Evolutionary conservation across 2,329 filamentous ascomycete genomes (phyloP), one percentile per base, ranked within the genome.

Genomic region (Xylaria sp.): DNA sequence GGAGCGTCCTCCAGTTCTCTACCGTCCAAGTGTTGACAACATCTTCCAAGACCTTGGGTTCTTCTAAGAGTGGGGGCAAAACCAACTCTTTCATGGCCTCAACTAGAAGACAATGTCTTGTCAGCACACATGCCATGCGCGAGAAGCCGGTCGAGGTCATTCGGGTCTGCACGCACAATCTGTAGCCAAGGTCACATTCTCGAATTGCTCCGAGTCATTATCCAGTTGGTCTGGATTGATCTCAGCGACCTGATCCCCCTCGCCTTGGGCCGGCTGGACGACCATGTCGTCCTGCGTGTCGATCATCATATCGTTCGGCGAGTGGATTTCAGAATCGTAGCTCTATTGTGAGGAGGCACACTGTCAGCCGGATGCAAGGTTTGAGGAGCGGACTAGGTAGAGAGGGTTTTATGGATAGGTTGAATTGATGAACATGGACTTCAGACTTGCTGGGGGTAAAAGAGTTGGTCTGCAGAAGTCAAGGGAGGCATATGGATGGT

Each of bases 51-150:
- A 88, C 87, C 68, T 91, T 89, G 60, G 92, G 86, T 63, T 96
- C 91, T 62, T 91, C 86, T 57, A 77, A 64, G 44, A 92, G 77
- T 50, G 88, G 85, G 9, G 86, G 85, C 54, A 97, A 82, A 62
- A 92, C 85, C 61, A 88, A 77, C 65, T 90, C 87, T 77, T 89
- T 89, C 84, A 97, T 96, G 45, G 90, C 89, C 62, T 95, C 90
- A 74, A 85, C 89, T 92, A 66, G 50, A 62, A 52, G 50, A 50
- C 47, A 50, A 58, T n/a, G 5, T 26, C 7, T 40, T 53, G 63
- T 72, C 60, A 73, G 67, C 55, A 56, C 24, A 50, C 29, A 19
- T 48, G 20, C 44, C 39, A 34, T 44, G 37, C 8, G 20, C n/a
- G n/a, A 24, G 21, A 16, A 44, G 26, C 18, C n/a, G n/a, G 49